Conservation (phyloP, 2,329 filamentous ascomycete genomes). For the Akanthomyces dipterigenus region DNA sequence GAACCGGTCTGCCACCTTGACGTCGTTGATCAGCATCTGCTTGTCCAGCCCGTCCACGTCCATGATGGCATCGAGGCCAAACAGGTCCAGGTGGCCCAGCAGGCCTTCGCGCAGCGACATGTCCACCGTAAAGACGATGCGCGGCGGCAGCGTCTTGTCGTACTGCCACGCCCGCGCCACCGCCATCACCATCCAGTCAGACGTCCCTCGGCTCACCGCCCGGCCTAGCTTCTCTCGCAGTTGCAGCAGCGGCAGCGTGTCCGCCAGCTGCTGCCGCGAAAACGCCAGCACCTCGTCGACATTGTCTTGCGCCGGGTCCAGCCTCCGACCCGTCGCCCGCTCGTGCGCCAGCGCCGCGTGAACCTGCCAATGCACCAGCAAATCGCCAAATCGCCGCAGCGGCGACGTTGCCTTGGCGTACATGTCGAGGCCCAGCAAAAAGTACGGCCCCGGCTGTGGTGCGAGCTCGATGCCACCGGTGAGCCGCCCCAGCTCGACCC, state of each 20-base stretch:
- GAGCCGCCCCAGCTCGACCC: slow-evolving; percentile 22
- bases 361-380: slow-evolving; percentile 62
- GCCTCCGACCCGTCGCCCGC: slow-evolving; percentile 23
- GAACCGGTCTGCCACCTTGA: slow-evolving; percentile 45
- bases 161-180: slow-evolving; percentile 54
- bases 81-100: slow-evolving; percentile 43
- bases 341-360: slow-evolving; percentile 48
- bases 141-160: slow-evolving; percentile 40
- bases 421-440: slow-evolving; percentile 51
- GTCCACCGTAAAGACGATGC: slow-evolving; percentile 42
- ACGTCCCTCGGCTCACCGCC: slow-evolving; percentile 34
- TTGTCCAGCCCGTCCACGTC: slow-evolving; percentile 31
- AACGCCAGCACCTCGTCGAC: slow-evolving; percentile 40
- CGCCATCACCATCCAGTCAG: slow-evolving; percentile 53
- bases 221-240: slow-evolving; percentile 47
- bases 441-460: slow-evolving; percentile 46
- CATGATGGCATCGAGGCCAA: slow-evolving; percentile 38
- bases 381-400: slow-evolving; percentile 56
- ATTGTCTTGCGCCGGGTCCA: slow-evolving; percentile 22
- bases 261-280: slow-evolving; percentile 30
- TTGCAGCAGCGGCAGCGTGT: slow-evolving; percentile 43
- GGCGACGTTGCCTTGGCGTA: slow-evolving; percentile 61
- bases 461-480: slow-evolving; percentile 47
- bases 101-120: slow-evolving; percentile 29
- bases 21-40: slow-evolving; percentile 32